Evolutionary conservation across 805 yeast species (phyloP).

Genomic region (Zygosaccharomyces pseudorouxii): DNA sequence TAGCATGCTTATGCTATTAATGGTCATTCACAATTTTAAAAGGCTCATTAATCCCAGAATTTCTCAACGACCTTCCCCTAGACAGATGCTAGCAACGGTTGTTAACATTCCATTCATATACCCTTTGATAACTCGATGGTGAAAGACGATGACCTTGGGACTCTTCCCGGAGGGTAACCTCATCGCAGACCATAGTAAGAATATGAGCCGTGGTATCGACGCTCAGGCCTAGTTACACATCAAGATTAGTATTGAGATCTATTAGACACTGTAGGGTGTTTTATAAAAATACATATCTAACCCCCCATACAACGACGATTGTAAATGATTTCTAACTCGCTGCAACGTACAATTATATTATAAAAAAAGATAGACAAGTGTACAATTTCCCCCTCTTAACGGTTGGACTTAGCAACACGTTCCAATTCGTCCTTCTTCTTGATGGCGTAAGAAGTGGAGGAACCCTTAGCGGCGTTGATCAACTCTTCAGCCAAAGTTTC

Average conservation of each 20-base stretch:
- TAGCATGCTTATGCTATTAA: not conserved
- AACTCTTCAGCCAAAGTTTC: slow-evolving; percentile 99
- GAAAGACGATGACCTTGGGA: not conserved
- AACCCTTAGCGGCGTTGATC: slow-evolving; percentile 99
- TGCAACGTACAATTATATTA: slow-evolving; percentile 15
- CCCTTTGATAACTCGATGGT: not conserved
- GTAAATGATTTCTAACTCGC: slow-evolving; percentile 5
- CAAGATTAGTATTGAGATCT: not conserved
- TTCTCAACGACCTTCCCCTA: not conserved
- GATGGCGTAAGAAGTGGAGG: slow-evolving; percentile 99
- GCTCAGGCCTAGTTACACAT: no score
- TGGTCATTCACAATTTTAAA: not conserved
- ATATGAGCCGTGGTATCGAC: no score
- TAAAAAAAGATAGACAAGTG: slow-evolving; percentile 22
- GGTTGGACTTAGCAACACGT: slow-evolving; percentile 99
- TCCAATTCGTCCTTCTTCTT: slow-evolving; percentile 99
- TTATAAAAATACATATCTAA: not conserved
- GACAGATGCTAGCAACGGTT: not conserved
- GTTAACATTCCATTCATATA: not conserved
- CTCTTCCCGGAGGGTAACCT: not conserved
- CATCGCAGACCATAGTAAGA: not conserved
- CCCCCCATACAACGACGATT: slow-evolving; percentile 1
- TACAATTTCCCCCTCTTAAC: slow-evolving; percentile 53
- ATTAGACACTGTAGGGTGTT: slow-evolving; percentile 1
- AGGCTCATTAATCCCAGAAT: not conserved